Conservation (phyloP, 1,284 basidiomycete species). For the Ustilago lituana region DNA sequence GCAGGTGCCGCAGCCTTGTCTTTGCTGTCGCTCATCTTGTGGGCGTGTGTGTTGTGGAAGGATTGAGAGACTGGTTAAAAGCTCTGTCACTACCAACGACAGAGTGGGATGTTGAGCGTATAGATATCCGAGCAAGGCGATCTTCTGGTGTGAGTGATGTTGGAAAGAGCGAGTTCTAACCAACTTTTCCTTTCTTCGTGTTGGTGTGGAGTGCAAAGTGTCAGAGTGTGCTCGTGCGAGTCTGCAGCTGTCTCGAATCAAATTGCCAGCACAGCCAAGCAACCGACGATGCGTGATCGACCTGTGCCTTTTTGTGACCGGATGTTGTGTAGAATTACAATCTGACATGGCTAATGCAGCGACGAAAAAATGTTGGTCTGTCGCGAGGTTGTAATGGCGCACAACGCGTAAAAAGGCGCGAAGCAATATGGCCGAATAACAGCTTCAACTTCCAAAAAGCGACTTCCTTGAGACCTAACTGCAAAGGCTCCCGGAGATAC, state of each 20-base stretch:
- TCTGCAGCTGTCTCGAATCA: background rate
- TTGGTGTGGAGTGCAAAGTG: conserved; percentile 30
- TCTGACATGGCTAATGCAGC: conserved; percentile 13
- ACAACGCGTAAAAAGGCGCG: conserved; percentile 36
- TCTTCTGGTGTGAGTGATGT: conserved; percentile 1
- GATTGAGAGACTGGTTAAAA: too few relatives aligned
- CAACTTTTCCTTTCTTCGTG: conserved; percentile 29
- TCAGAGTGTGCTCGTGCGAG: conserved; percentile 19
- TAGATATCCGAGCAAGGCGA: too few relatives aligned
- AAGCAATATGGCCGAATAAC: background rate
- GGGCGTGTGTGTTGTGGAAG: background rate
- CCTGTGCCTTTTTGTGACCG: background rate
- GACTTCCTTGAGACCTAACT: background rate
- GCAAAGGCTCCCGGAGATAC: too few relatives aligned
- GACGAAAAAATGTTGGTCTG: conserved; percentile 21
- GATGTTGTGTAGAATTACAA: background rate
- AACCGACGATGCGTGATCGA: conserved; percentile 26
- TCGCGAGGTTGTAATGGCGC: conserved; percentile 8
- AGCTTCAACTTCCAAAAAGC: conserved; percentile 9
- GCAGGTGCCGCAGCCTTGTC: conserved; percentile 26
- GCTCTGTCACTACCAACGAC: too few relatives aligned
- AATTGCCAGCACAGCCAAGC: background rate
- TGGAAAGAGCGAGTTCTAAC: background rate
- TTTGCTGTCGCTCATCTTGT: conserved; percentile 38
- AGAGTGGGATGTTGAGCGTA: too few relatives aligned